Percentiles rank a stretch among this genome's conserved stretches.
Evolutionary conservation across 116 monocot genomes (phyloP).

Genomic region (Posidonia oceanica): DNA sequence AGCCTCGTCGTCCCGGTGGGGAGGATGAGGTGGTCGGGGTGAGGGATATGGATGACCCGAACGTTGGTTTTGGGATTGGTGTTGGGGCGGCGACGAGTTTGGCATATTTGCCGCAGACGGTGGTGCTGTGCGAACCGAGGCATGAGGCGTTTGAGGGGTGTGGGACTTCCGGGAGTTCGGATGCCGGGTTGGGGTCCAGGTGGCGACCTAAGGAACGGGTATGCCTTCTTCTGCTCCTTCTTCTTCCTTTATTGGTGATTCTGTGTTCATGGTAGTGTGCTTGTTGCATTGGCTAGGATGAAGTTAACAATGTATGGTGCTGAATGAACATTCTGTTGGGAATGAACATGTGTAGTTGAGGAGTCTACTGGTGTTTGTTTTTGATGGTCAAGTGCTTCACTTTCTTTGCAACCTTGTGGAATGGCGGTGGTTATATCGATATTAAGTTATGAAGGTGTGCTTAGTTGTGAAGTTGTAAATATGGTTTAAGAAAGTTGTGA

Average conservation of each 20-base stretch:
- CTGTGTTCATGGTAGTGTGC: too few relatives aligned
- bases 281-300: background rate
- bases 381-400: too few relatives aligned
- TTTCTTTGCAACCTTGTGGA: too few relatives aligned
- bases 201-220: conserved; percentile 96
- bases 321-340: too few relatives aligned
- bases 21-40: conserved; percentile 10
- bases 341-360: too few relatives aligned
- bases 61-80: background rate
- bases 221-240: conserved; percentile 2
- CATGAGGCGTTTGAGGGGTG: conserved; percentile 77
- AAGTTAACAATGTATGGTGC: background rate
- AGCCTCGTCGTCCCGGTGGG: conserved; percentile 1
- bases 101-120: conserved; percentile 76
- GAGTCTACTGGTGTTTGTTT: too few relatives aligned
- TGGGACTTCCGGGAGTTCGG: conserved; percentile 43
- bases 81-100: conserved; percentile 21
- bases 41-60: conserved; percentile 16
- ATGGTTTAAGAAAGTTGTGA: too few relatives aligned
- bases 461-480: background rate
- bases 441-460: background rate
- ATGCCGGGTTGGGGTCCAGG: conserved; percentile 64
- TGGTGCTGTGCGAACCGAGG: conserved; percentile 79
- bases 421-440: too few relatives aligned
- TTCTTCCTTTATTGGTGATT: background rate